Evolutionary conservation across 2,329 filamentous ascomycete genomes (phyloP).

Genomic region (Eurotiales sp.): DNA sequence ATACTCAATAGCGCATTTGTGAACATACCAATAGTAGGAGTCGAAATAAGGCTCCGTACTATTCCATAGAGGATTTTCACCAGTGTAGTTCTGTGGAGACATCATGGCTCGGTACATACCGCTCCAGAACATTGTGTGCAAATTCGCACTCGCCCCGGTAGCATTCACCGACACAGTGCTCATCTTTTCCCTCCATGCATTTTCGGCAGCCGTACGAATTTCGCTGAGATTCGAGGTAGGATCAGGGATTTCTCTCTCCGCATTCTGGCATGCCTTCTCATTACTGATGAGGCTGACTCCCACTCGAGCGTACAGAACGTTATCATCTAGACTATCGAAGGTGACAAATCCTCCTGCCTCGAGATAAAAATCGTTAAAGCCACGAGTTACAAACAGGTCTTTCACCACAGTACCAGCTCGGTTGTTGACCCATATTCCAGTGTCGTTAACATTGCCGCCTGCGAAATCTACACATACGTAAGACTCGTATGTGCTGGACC

Average conservation of each 20-base stretch:
- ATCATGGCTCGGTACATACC: slow-evolving; percentile 67
- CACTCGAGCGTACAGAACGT: slow-evolving; percentile 57
- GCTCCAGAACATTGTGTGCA: slow-evolving; percentile 59
- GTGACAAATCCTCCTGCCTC: slow-evolving; percentile 61
- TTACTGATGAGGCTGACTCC: slow-evolving; percentile 65
- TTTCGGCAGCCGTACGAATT: slow-evolving; percentile 31
- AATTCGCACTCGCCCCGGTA: slow-evolving; percentile 47
- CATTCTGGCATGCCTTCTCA: slow-evolving; percentile 62
- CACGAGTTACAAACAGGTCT: slow-evolving; percentile 51
- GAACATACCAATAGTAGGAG: slow-evolving; percentile 63
- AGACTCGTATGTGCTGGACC: slow-evolving; percentile 54
- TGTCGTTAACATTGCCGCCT: slow-evolving; percentile 53
- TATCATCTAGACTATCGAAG: slow-evolving; percentile 48
- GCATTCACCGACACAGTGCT: slow-evolving; percentile 52
- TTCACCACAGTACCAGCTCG: slow-evolving; percentile 52
- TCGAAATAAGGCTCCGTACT: slow-evolving; percentile 67
- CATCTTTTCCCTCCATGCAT: slow-evolving; percentile 54
- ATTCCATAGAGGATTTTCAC: slow-evolving; percentile 65
- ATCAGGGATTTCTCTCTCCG: slow-evolving; percentile 59
- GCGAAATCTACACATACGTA: slow-evolving; percentile 65
- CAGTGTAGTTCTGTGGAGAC: slow-evolving; percentile 68
- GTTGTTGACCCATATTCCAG: slow-evolving; percentile 59
- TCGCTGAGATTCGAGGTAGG: slow-evolving; percentile 44
- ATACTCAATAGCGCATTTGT: too few relatives aligned
- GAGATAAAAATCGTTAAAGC: slow-evolving; percentile 51